Evolutionary conservation across 2,329 filamentous ascomycete genomes (phyloP), one percentile per base, ranked within the genome.

Genomic region (Didymella segeticola): DNA sequence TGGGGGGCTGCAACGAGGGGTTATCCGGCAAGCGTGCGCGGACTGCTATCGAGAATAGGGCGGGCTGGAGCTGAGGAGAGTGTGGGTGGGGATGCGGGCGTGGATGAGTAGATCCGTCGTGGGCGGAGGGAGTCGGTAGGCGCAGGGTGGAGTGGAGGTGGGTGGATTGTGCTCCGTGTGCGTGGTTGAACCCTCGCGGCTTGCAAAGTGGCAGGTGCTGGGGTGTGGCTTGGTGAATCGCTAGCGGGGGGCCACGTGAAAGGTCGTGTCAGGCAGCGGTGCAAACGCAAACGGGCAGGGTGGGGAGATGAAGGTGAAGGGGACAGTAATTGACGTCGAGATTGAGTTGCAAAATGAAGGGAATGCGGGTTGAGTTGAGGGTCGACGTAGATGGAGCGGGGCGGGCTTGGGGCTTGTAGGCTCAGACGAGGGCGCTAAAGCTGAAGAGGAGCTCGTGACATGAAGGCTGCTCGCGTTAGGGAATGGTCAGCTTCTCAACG

Each of bases 61-160:
- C 60, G 74, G 74, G 62, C 70, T 75, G 67, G 53, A 67, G 70
- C 77, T 79, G 69, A 81, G 77, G 59, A 79, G 75, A 61, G 75
- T 75, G 68, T 76, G 78, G 62, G 73, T 69, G 66, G 71, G 76
- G 67, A 66, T 68, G 57, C 67, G 63, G 56, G 72, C 66, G 62
- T 69, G 67, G 67, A 69, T 71, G 73, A 75, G 76, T 70, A 77
- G 76, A 78, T 80, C 81, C 81, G 83, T 84, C 73, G 75, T 84
- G 83, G 82, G 81, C 53, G 42, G 39, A 38, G 17, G 47, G 38
- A 43, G 43, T 31, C 47, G n/a, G 60, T 53, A 56, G 63, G 55
- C 34, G 51, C 39, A 45, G 38, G 51, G 45, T 56, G 55, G 58
- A 58, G 65, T 54, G 59, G 54, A 53, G 51, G 57, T 62, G 61